Evolutionary conservation across 441 rosid species (phyloP).

Genomic region (Mallotus repandus): DNA sequence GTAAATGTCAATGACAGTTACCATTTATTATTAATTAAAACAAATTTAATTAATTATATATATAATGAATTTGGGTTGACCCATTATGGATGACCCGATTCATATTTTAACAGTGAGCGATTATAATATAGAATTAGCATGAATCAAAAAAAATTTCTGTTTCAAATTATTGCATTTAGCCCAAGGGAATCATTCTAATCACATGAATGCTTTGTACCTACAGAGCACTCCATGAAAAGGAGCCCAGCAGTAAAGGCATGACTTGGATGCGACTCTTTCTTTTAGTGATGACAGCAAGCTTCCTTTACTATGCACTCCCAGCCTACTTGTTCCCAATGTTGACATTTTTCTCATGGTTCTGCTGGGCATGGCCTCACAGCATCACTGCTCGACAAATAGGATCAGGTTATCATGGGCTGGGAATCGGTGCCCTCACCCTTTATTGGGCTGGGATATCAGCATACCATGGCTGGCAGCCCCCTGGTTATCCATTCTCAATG

Average conservation of each 20-base stretch:
- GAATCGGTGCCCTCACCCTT: conserved; percentile 81
- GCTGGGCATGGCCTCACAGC: conserved; percentile 84
- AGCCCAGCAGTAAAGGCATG: conserved; percentile 46
- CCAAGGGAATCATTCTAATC: conserved; percentile 6
- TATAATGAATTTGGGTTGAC: no score
- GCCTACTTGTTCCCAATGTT: conserved; percentile 83
- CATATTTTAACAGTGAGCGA: no score
- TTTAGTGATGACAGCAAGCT: conserved; percentile 54
- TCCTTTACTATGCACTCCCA: conserved; percentile 72
- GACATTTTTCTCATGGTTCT: conserved; percentile 98
- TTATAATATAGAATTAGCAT: not conserved
- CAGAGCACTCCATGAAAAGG: conserved; percentile 95
- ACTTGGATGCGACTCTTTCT: conserved; percentile 83
- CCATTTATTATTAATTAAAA: no score
- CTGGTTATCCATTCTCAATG: conserved; percentile 83
- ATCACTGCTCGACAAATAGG: conserved; percentile 92
- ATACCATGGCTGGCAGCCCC: conserved; percentile 96
- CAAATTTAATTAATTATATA: no score
- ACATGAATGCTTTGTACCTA: conserved; percentile 9
- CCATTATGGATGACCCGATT: no score
- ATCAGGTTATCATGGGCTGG: conserved; percentile 91
- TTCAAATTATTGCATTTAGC: not conserved
- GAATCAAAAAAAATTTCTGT: not conserved
- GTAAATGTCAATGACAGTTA: no score
- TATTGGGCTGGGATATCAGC: conserved; percentile 99